These are phyloP conservation scores for Picochlorum sp. DNA, from an alignment of 139 green algal genomes.

Conservation along the genomic window DNA sequence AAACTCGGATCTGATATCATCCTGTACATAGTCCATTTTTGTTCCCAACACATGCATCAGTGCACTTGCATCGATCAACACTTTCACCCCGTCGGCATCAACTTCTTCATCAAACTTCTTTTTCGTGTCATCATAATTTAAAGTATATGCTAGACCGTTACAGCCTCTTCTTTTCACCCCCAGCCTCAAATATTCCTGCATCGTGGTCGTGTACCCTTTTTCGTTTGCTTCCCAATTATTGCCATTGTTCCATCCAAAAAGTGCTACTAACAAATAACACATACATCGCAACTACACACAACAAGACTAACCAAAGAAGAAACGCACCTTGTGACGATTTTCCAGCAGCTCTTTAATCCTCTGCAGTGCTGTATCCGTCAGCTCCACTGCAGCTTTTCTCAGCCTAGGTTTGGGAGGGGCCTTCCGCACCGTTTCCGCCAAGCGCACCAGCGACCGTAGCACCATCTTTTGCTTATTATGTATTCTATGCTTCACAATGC, in stretches of 20 bases:
- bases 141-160: slow-evolving; percentile 93
- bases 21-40: slow-evolving; percentile 87
- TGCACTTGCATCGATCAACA: slow-evolving; percentile 85
- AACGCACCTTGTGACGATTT: slow-evolving; percentile 63
- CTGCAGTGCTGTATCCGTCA: slow-evolving; percentile 75
- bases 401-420: slow-evolving; percentile 5
- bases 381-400: slow-evolving; percentile 64
- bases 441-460: slow-evolving; percentile 18
- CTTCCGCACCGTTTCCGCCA: slow-evolving; percentile 18
- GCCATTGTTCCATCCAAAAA: background rate
- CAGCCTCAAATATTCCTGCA: slow-evolving; percentile 85
- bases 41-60: slow-evolving; percentile 97
- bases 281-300: background rate
- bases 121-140: slow-evolving; percentile 89
- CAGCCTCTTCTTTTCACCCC: slow-evolving; percentile 88
- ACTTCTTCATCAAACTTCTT: slow-evolving; percentile 95
- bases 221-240: background rate
- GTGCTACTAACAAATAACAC: background rate
- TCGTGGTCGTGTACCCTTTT: background rate
- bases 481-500: no score
- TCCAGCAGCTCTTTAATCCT: slow-evolving; percentile 64
- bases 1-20: slow-evolving; percentile 83
- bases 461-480: slow-evolving; percentile 27
- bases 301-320: background rate
- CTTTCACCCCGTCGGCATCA: slow-evolving; percentile 75